phyloP scores from a whole-genome alignment of 139 green algal species.

The Tetraselmis chui region DNA sequence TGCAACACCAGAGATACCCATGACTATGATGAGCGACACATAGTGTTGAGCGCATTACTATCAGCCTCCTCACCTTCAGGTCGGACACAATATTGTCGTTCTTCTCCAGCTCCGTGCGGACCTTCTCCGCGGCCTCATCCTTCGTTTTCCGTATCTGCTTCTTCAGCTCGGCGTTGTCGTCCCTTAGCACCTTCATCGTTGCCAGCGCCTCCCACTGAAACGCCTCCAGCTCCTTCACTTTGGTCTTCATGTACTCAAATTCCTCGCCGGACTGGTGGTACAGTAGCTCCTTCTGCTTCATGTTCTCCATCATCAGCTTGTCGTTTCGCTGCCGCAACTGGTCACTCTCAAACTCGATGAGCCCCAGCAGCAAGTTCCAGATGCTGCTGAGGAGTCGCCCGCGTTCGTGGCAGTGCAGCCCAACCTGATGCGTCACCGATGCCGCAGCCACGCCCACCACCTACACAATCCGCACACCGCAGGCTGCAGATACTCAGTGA shows the following conservation, averaged over 20 bases:
- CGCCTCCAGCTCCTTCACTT: background rate
- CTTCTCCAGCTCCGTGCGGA: background rate
- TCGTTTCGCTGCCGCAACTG: background rate
- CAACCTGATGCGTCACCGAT: background rate
- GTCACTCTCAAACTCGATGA: background rate
- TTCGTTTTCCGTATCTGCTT: background rate
- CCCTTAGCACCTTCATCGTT: background rate
- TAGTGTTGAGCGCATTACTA: no score
- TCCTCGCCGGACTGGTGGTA: background rate
- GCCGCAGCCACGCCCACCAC: background rate
- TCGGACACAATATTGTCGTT: background rate
- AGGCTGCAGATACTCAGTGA: no score
- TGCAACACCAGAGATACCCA: no score
- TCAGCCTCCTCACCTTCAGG: background rate
- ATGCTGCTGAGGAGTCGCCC: background rate
- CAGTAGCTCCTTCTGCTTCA: background rate
- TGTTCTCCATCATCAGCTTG: background rate
- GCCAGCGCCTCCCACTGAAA: background rate
- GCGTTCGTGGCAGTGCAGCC: background rate
- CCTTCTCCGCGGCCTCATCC: background rate
- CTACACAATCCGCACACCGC: background rate
- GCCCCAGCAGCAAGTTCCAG: background rate
- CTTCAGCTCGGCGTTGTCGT: background rate
- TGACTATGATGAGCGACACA: no score
- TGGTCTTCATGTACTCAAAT: background rate